These are phyloP conservation scores for Haplographium delicatum DNA, from an alignment of 495 filamentous ascomycete species.

Conservation along the genomic window DNA sequence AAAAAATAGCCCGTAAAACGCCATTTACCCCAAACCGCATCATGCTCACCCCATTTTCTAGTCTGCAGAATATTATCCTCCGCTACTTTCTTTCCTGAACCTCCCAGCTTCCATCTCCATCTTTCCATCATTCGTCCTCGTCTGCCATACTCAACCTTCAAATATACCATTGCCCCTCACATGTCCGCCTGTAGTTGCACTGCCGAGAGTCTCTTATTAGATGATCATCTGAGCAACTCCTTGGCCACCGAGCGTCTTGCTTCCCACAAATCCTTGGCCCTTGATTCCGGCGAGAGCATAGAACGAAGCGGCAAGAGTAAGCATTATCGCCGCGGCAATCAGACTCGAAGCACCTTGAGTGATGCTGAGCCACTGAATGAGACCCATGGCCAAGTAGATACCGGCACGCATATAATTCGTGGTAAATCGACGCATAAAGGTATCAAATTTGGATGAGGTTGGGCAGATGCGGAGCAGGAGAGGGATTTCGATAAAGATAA, in stretches of 20 bases:
- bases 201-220: too few species aligned
- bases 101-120: not conserved
- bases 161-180: too few species aligned
- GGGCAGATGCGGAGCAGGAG: constrained; percentile 97
- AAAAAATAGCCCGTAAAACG: too few species aligned
- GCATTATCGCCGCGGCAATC: constrained; percentile 79
- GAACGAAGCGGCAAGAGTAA: constrained; percentile 71
- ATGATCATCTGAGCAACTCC: constrained; percentile 99
- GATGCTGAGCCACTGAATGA: constrained; percentile 76
- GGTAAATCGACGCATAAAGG: constrained; percentile 84
- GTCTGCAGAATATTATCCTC: not conserved
- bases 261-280: constrained; percentile 90
- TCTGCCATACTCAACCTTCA: not conserved
- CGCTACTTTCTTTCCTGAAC: not conserved
- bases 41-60: constrained; percentile 17
- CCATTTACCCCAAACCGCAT: constrained; percentile 11
- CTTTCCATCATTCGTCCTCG: not conserved
- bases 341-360: constrained; percentile 60
- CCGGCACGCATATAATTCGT: constrained; percentile 97
- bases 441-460: constrained; percentile 83
- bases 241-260: constrained; percentile 93
- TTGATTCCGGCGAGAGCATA: constrained; percentile 82
- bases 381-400: constrained; percentile 76
- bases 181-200: too few species aligned
- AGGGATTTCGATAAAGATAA: constrained; percentile 96